Conservation (phyloP, 2,329 filamentous ascomycete species). For the Ophiostoma tasmaniense region DNA sequence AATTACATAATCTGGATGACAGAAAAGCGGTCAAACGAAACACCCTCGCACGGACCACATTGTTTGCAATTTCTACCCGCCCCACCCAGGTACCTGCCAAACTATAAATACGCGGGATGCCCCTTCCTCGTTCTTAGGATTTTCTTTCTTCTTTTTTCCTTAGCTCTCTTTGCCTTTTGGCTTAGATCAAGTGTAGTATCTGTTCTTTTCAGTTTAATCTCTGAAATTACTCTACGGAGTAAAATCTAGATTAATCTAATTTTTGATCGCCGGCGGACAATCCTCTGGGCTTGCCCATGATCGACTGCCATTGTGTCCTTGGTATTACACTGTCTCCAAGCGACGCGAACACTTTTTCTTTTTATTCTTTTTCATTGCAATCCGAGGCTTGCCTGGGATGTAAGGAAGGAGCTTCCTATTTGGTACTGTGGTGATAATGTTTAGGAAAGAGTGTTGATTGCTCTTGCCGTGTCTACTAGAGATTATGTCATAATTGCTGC, state of each 20-base stretch:
- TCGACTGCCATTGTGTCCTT: slow-evolving; percentile 58
- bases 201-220: slow-evolving; percentile 97
- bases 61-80: slow-evolving; percentile 22
- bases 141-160: slow-evolving; percentile 39
- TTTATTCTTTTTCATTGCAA: slow-evolving; percentile 48
- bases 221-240: slow-evolving; percentile 70
- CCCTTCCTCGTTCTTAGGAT: slow-evolving; percentile 16
- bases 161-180: slow-evolving; percentile 52
- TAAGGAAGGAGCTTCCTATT: slow-evolving; percentile 43
- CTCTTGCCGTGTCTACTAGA: background rate
- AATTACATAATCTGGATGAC: background rate
- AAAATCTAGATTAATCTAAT: slow-evolving; percentile 76
- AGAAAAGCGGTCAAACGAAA: background rate
- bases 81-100: slow-evolving; percentile 12
- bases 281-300: slow-evolving; percentile 68
- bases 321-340: slow-evolving; percentile 67
- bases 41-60: slow-evolving; percentile 17
- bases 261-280: slow-evolving; percentile 49
- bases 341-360: slow-evolving; percentile 47
- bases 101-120: slow-evolving; percentile 15
- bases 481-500: background rate
- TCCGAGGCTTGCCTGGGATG: slow-evolving; percentile 41
- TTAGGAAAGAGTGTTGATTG: background rate
- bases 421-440: background rate
- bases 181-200: slow-evolving; percentile 95